Percentiles rank a stretch among this genome's conserved stretches.
Evolutionary conservation across 768 basidiomycete genomes (phyloP).

Genomic region (Mycena rebaudengoi): DNA sequence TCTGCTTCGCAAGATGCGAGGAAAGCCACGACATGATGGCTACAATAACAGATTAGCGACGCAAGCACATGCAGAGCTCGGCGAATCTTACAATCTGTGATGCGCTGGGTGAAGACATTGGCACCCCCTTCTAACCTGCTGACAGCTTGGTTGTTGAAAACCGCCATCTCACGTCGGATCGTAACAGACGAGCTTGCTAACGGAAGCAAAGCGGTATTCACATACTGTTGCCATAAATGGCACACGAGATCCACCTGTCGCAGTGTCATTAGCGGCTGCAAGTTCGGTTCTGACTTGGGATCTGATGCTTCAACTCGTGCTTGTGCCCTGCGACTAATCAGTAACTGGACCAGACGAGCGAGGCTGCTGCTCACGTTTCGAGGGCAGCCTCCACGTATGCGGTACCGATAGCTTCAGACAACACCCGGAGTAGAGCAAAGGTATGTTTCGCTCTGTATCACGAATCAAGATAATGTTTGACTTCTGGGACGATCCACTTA

Average conservation of each 20-base stretch:
- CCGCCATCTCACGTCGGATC: slow-evolving; percentile 88
- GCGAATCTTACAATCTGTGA: slow-evolving; percentile 75
- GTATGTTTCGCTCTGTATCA: slow-evolving; percentile 83
- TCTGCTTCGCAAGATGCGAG: slow-evolving; percentile 86
- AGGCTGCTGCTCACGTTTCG: slow-evolving; percentile 75
- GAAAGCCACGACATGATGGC: slow-evolving; percentile 81
- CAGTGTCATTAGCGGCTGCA: slow-evolving; percentile 73
- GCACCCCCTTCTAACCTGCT: slow-evolving; percentile 85
- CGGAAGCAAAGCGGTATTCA: slow-evolving; percentile 89
- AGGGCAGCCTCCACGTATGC: slow-evolving; percentile 92
- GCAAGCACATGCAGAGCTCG: neutral
- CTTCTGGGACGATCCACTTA: slow-evolving; percentile 50
- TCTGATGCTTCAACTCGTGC: slow-evolving; percentile 78
- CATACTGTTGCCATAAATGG: slow-evolving; percentile 97
- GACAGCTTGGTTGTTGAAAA: slow-evolving; percentile 90
- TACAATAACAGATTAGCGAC: slow-evolving; percentile 35
- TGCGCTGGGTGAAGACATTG: slow-evolving; percentile 80
- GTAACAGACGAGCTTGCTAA: slow-evolving; percentile 88
- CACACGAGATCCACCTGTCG: slow-evolving; percentile 85
- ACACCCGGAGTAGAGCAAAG: slow-evolving; percentile 79
- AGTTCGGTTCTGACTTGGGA: slow-evolving; percentile 79
- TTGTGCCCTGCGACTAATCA: slow-evolving; percentile 61
- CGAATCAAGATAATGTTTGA: slow-evolving; percentile 2
- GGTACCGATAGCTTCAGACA: slow-evolving; percentile 86
- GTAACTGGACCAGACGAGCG: neutral